phyloP scores from a whole-genome alignment of 1,284 basidiomycete genomes.

The Caloboletus inedulis region DNA sequence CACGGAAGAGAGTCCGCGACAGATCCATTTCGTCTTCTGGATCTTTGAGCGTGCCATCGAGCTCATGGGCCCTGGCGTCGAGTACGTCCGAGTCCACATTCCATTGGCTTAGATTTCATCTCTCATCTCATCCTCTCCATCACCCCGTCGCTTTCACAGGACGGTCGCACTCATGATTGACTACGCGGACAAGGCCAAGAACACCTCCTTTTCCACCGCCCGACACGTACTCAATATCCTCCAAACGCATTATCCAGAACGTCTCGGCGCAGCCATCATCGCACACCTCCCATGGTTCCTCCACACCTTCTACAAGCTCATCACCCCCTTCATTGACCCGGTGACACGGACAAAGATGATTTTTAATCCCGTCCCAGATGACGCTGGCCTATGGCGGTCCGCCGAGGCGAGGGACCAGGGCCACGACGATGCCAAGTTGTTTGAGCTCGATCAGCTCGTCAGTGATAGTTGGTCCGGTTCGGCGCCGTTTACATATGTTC shows the following conservation, averaged over 20 bases:
- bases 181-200: slow-evolving; percentile 77
- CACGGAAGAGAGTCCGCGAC: slow-evolving; percentile 68
- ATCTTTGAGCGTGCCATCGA: slow-evolving; percentile 70
- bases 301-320: slow-evolving; percentile 78
- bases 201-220: slow-evolving; percentile 63
- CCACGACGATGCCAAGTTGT: slow-evolving; percentile 49
- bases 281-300: slow-evolving; percentile 82
- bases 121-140: too few relatives aligned
- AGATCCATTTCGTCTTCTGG: slow-evolving; percentile 77
- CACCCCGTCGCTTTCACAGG: slow-evolving; percentile 33
- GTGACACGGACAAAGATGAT: slow-evolving; percentile 71
- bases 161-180: slow-evolving; percentile 77
- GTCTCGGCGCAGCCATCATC: slow-evolving; percentile 83
- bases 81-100: slow-evolving; percentile 44
- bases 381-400: slow-evolving; percentile 24
- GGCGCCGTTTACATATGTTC: slow-evolving; percentile 62
- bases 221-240: slow-evolving; percentile 71
- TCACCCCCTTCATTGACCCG: slow-evolving; percentile 79
- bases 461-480: slow-evolving; percentile 60
- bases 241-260: slow-evolving; percentile 89
- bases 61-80: slow-evolving; percentile 71
- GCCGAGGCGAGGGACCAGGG: slow-evolving; percentile 19
- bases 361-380: slow-evolving; percentile 55
- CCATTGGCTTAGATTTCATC: neutral
- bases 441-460: slow-evolving; percentile 56